phyloP scores from a whole-genome alignment of 2,329 filamentous ascomycete species.

The Exophiala oligosperma region DNA sequence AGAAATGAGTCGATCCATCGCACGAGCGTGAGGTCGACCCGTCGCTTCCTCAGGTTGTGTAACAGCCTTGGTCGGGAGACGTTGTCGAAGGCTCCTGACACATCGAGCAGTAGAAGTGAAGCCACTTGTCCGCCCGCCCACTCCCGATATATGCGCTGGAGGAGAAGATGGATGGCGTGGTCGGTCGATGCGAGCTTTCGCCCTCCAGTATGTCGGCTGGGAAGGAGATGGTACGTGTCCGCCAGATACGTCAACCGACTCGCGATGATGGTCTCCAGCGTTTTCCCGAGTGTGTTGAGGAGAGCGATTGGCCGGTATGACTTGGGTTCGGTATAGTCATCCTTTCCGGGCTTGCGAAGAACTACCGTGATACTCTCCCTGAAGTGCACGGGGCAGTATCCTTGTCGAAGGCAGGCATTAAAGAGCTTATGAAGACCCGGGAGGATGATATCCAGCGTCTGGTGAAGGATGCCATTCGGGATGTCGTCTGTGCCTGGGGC shows the following conservation, averaged over 20 bases:
- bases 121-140: no score
- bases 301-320: slow-evolving; percentile 25
- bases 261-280: slow-evolving; percentile 16
- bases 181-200: not conserved
- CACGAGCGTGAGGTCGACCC: no score
- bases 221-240: slow-evolving; percentile 20
- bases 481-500: slow-evolving; percentile 30
- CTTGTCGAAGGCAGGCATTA: slow-evolving; percentile 12
- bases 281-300: slow-evolving; percentile 26
- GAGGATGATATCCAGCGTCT: slow-evolving; percentile 8
- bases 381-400: slow-evolving; percentile 27
- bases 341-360: slow-evolving; percentile 25
- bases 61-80: no score
- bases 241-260: slow-evolving; percentile 16
- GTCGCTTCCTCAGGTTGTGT: no score
- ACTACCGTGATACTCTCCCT: slow-evolving; percentile 22
- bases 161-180: no score
- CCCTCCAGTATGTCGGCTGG: slow-evolving; percentile 11
- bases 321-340: slow-evolving; percentile 23
- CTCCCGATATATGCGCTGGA: no score
- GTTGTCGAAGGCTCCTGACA: no score
- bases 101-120: no score
- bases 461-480: slow-evolving; percentile 12
- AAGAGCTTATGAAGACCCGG: not conserved
- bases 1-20: no score